Evolutionary conservation across 2,329 filamentous ascomycete genomes (phyloP), one percentile per base, ranked within the genome.

Genomic region (Colletotrichum cereale): DNA sequence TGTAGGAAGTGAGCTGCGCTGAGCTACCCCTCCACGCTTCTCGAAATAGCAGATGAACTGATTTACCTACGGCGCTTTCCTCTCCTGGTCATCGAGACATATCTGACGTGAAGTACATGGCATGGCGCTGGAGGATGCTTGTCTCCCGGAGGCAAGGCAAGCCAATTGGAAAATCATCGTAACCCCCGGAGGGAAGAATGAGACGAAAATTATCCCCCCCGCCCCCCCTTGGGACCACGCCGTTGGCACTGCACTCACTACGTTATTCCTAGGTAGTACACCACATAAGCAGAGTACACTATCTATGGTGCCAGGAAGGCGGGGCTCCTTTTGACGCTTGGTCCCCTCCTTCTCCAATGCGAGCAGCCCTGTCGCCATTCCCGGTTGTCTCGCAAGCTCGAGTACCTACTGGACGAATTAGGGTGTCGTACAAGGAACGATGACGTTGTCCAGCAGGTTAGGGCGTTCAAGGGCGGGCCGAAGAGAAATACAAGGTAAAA

Each of bases 81-180:
- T 34, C 10, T 24, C n/a, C 24, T 34, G 31, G 31, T 34, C 24
- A 34, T 38, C 18, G 31, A 36, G 42, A 48, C 42, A 47, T 18
- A 62, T 62, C 58, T 31, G 29, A 50, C 31, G 34, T 34, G 44
- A 50, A 18, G 26, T 38, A 12, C 16, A 21, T 21, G 21, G 21
- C 7, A n/a, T 50, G 60, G 42, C 53, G 42, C 21, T 52, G 52
- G 53, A 62, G 55, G 47, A 71, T 36, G 68, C 68, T 71, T 68
- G 31, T 53, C 65, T 58, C 50, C 58, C 55, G 52, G 52, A 58
- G 52, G 44, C 53, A 53, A 21, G 36, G 31, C 53, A 53, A 53
- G 42, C 44, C 44, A 18, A 21, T 52, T 57, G 36, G 24, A 47
- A 48, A 36, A 36, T 14, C 10, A 40, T 7, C n/a, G 26, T 40